Evolutionary conservation across 106 monocot genomes (phyloP), one percentile per base, ranked within the genome.

Genomic region (Dendrobium officinale): DNA sequence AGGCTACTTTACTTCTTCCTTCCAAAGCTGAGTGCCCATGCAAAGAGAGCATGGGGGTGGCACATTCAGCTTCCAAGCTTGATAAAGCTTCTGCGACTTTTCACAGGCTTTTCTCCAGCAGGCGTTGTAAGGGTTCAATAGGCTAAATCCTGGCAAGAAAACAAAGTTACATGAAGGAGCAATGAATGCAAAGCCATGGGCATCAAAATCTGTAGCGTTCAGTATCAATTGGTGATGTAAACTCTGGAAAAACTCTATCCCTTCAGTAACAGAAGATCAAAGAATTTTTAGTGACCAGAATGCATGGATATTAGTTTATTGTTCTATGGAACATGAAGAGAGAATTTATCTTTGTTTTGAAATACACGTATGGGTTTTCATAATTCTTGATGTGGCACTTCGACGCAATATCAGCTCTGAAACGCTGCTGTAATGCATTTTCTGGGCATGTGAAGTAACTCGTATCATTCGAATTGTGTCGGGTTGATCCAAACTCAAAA

Each of bases 1-100:
- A 85, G 91, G 73, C 40, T 91, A 0, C 77, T 89, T 13, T 87
- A 82, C 78, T 67, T 85, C 59, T 55, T 91, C 40, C 77, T 85
- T 54, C 93, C 93, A 43, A 87, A 80, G 59, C 77, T 91, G 8
- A 45, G 45, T 45, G 45, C 45, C 45, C 45, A 18, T 72, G 72
- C 33, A 31, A 72, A 31, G 13, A 13, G 26, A 15, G 72, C 72
- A 40, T 72, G 72, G 72, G 29, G 72, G 72, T 37, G 72, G 72
- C 29, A 13, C 29, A 72, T 72, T 6, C 9, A 31, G 20, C 31
- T 24, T 70, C 27, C 70, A 70, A 31, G 11, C 70, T 24, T 70
- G 72, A 81, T 78, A 64, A n/a, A 51, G 85, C 7, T 78, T 91
- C 56, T 85, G 87, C 76, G 88, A 86, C 44, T 78, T 77, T 77